Evolutionary conservation across 306 rosid genomes (phyloP), one percentile per base, ranked within the genome.

Genomic region (Cicer bijugum): DNA sequence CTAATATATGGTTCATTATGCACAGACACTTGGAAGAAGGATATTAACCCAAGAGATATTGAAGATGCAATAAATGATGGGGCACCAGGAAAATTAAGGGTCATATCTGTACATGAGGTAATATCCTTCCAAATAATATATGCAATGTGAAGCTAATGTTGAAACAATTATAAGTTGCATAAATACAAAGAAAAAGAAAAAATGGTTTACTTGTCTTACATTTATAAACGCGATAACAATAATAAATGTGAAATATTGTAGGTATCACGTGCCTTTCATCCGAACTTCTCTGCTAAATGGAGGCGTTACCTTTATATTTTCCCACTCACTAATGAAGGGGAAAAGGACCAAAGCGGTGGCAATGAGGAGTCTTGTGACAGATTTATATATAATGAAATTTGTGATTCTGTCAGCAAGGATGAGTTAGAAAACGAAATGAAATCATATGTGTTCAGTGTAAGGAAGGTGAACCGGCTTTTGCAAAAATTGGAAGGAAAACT

Each of bases 211-310:
- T n/a, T 70, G 17, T 63, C 57, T 47, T 51, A 6, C 53, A 44
- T 17, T 33, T 28, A n/a, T 44, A 57, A 40, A 61, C 40, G 55
- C 64, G 74, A 60, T 76, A 69, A 75, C 55, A 39, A 75, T 39
- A 67, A 45, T 38, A 44, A 56, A 56, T 69, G 57, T 64, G 57
- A 59, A 78, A 48, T 79, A 37, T 67, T 85, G 77, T 75, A 94
- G 98, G 97, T 91, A 61, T 94, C 97, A 28, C 97, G 95, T 12
- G 75, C 9, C 50, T 94, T 94, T 81, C 98, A 94, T 87, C 97
- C 98, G 6, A 93, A 89, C 74, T 91, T 93, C 78, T 88, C 98
- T 74, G 98, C 98, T 80, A 87, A 89, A 80, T 91, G 98, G 96
- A 89, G 98, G 84, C 97, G 77, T 4, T 93, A 93, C 79, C 87